These are phyloP conservation scores for Penicillium manginii DNA, from an alignment of 495 filamentous ascomycete genomes.

Conservation along the genomic window DNA sequence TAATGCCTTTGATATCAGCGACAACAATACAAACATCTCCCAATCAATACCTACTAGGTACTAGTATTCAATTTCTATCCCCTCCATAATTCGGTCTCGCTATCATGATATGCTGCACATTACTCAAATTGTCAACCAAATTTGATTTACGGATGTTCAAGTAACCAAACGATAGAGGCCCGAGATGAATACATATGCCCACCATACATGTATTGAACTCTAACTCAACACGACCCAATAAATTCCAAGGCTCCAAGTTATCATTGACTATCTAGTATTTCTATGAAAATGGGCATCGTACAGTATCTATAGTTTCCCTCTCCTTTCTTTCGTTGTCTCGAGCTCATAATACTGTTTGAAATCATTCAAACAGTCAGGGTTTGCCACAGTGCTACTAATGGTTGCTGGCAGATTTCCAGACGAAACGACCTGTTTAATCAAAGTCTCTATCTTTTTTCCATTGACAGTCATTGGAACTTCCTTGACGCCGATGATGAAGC, in stretches of 20 bases:
- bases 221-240: not conserved
- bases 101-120: no score
- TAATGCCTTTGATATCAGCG: not conserved
- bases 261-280: no score
- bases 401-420: conserved; percentile 19
- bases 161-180: no score
- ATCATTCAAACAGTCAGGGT: conserved; percentile 20
- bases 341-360: conserved; percentile 22
- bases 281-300: no score
- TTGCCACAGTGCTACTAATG: conserved; percentile 29
- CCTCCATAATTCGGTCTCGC: no score
- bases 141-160: no score
- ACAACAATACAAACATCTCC: conserved; percentile 41
- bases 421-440: conserved; percentile 74
- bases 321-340: conserved; percentile 8
- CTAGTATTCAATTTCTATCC: no score
- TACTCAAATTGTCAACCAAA: no score
- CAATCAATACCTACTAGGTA: no score
- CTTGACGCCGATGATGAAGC: conserved; percentile 70
- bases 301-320: conserved; percentile 15
- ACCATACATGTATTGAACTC: no score
- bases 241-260: no score
- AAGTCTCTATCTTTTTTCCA: conserved; percentile 78
- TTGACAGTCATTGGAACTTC: conserved; percentile 80
- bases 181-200: no score